phyloP scores from a whole-genome alignment of 2,329 filamentous ascomycete species.

The Aspergillus jensenii region DNA sequence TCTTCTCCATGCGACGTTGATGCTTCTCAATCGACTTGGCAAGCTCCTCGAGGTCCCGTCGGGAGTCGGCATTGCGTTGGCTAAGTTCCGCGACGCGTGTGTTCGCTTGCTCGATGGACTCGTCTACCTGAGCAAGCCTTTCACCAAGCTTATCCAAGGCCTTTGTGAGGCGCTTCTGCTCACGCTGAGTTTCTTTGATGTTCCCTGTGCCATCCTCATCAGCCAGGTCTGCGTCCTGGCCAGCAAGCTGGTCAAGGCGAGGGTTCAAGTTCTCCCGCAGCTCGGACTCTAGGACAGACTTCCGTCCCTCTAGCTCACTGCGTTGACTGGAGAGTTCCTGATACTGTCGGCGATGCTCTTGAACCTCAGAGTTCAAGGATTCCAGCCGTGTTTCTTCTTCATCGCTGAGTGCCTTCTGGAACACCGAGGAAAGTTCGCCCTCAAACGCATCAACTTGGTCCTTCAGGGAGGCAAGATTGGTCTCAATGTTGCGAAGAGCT shows the following conservation, averaged over 20 bases:
- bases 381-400: slow-evolving; percentile 84
- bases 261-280: slow-evolving; percentile 85
- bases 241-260: slow-evolving; percentile 81
- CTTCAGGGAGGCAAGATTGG: slow-evolving; percentile 71
- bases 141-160: slow-evolving; percentile 65
- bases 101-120: slow-evolving; percentile 63
- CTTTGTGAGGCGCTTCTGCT: slow-evolving; percentile 75
- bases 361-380: slow-evolving; percentile 65
- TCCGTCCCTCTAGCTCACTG: slow-evolving; percentile 74
- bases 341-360: slow-evolving; percentile 74
- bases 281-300: slow-evolving; percentile 81
- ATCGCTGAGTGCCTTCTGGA: slow-evolving; percentile 82
- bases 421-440: slow-evolving; percentile 77
- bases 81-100: slow-evolving; percentile 59
- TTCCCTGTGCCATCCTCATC: slow-evolving; percentile 61
- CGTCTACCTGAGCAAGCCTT: slow-evolving; percentile 73
- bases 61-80: slow-evolving; percentile 61
- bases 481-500: slow-evolving; percentile 66
- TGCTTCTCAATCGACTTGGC: slow-evolving; percentile 77
- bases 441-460: slow-evolving; percentile 76
- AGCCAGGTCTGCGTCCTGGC: slow-evolving; percentile 66
- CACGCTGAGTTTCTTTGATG: slow-evolving; percentile 75
- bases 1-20: slow-evolving; percentile 89
- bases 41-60: slow-evolving; percentile 72
- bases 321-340: slow-evolving; percentile 71